Base-by-base conservation (phyloP, 805 yeast species). In the Naumovozyma castellii region DNA sequence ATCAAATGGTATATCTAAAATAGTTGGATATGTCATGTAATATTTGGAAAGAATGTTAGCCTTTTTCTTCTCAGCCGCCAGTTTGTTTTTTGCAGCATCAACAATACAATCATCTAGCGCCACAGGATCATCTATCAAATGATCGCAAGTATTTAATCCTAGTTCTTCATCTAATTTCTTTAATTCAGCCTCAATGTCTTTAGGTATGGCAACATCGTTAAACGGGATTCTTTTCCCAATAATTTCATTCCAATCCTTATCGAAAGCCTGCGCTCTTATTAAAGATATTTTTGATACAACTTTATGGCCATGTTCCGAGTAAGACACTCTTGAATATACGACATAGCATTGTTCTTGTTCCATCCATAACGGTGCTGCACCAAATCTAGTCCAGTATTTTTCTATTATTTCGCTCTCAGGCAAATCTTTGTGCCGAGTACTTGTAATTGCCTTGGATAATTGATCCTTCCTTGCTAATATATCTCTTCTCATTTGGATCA, bases 331-430 rank as follows among this genome's bases (percentile, higher is more conserved):
- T 16, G 71, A 65, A 16, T 67, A 67, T 60, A 69, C 60, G 44
- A 68, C 53, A 54, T 73, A 76, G 13, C 70, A 65, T 15, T 71
- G 68, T 44, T 70, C 71, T 34, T 66, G 67, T 30, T 65, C 68
- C 17, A 73, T 51, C 75, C 75, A 37, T 13, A 25, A 25, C 15
- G 41, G 32, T 22, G 41, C 34, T 4, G 32, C 15, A 37, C 50
- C 50, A 29, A 40, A 40, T 30, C 34, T 36, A 20, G 27, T 37
- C 77, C 78, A 75, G 14, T 22, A 34, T 28, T 43, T 28, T 10
- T 17, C n/a, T 8, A 47, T 19, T 4, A 46, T 45, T n/a, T 41
- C 41, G 9, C 29, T 25, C 25, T 36, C 42, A 8, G 34, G 4
- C 38, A 16, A 34, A 15, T 38, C 43, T 12, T 42, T 36, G 19